These are phyloP conservation scores for Clathrospora elynae DNA, from an alignment of 2,329 filamentous ascomycete species.

Conservation along the genomic window DNA sequence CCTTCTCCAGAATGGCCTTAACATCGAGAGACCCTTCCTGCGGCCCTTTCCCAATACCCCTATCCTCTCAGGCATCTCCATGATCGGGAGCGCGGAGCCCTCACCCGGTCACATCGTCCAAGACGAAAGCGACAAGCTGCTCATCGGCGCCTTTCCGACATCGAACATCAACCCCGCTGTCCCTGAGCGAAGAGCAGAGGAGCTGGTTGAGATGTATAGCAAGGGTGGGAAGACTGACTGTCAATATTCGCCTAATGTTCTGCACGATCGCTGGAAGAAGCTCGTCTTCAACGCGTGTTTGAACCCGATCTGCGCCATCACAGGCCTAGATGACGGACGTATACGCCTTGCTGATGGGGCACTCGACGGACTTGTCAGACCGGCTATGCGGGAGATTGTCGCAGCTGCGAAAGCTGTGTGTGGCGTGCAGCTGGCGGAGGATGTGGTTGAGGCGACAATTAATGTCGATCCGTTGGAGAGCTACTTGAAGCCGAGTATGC, in stretches of 20 bases:
- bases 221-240: slow-evolving; percentile 54
- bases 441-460: slow-evolving; percentile 55
- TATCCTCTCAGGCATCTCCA: slow-evolving; percentile 59
- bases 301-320: slow-evolving; percentile 60
- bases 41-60: slow-evolving; percentile 57
- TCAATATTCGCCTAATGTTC: slow-evolving; percentile 51
- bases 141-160: slow-evolving; percentile 58
- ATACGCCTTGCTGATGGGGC: slow-evolving; percentile 55
- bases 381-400: slow-evolving; percentile 61
- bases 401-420: slow-evolving; percentile 50
- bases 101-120: slow-evolving; percentile 58
- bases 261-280: slow-evolving; percentile 56
- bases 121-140: slow-evolving; percentile 57
- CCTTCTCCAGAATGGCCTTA: slow-evolving; percentile 67
- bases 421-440: slow-evolving; percentile 53
- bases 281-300: slow-evolving; percentile 59
- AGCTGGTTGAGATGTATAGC: slow-evolving; percentile 57
- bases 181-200: slow-evolving; percentile 42
- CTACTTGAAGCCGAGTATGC: slow-evolving; percentile 61
- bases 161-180: slow-evolving; percentile 35
- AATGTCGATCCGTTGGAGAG: slow-evolving; percentile 56
- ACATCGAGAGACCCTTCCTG: slow-evolving; percentile 63
- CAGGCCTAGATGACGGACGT: slow-evolving; percentile 57
- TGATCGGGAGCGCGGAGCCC: slow-evolving; percentile 59
- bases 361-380: slow-evolving; percentile 56